Conservation (phyloP, 2,329 filamentous ascomycete genomes). For the Podosphaera aphanis region DNA sequence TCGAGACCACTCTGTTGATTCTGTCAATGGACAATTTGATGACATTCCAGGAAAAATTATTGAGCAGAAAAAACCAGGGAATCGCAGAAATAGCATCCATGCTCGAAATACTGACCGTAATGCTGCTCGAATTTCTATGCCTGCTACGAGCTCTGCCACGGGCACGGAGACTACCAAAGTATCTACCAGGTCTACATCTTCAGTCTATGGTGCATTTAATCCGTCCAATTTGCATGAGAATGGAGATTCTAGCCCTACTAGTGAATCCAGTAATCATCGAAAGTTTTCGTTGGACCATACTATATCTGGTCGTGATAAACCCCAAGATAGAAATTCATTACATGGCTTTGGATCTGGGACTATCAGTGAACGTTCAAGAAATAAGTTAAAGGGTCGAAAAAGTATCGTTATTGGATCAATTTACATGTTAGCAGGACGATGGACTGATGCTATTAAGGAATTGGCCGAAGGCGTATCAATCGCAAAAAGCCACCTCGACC, state of each 20-base stretch:
- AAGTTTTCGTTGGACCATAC: slow-evolving; percentile 8
- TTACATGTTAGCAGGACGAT: slow-evolving; percentile 72
- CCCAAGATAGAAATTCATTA: slow-evolving; percentile 31
- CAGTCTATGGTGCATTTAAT: slow-evolving; percentile 6
- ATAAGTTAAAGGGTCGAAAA: slow-evolving; percentile 58
- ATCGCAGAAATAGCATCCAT: slow-evolving; percentile 30
- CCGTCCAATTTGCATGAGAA: slow-evolving; percentile 10
- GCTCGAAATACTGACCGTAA: slow-evolving; percentile 31
- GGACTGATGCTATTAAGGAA: slow-evolving; percentile 70
- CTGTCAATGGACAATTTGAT: slow-evolving; percentile 18
- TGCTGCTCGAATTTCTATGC: slow-evolving; percentile 61
- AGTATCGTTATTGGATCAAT: slow-evolving; percentile 63
- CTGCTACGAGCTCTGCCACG: slow-evolving; percentile 24
- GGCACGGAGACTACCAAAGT: slow-evolving; percentile 12
- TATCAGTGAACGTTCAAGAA: slow-evolving; percentile 52
- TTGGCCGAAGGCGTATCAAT: slow-evolving; percentile 57
- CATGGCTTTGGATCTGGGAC: slow-evolving; percentile 51
- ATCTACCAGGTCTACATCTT: slow-evolving; percentile 10
- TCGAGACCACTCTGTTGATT: slow-evolving; percentile 8
- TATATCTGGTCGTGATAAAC: slow-evolving; percentile 9
- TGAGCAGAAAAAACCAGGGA: slow-evolving; percentile 24
- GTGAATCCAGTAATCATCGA: slow-evolving; percentile 4
- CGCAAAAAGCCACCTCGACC: slow-evolving; percentile 62
- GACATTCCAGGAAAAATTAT: slow-evolving; percentile 28
- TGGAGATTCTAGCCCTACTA: slow-evolving; percentile 4